phyloP scores from a whole-genome alignment of 2,329 filamentous ascomycete species.

The Ophiostoma ips region DNA sequence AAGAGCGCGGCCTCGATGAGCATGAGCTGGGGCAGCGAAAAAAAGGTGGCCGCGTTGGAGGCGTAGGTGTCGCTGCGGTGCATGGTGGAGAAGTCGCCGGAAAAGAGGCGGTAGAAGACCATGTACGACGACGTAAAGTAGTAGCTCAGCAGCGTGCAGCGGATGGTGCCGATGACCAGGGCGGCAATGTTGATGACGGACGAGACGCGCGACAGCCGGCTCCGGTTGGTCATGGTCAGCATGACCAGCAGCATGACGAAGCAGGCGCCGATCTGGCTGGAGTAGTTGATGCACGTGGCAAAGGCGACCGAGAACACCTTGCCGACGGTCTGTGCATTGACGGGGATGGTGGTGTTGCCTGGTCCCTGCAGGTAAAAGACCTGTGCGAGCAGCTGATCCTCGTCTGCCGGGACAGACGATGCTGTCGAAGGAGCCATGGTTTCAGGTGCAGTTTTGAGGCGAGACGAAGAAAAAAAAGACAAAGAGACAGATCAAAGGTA shows the following conservation, averaged over 20 bases:
- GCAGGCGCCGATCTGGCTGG: constrained; percentile 22
- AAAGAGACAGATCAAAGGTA: too few species aligned
- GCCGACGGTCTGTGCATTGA: constrained; percentile 11
- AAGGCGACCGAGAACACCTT: not conserved
- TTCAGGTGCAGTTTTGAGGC: too few species aligned
- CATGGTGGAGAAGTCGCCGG: constrained; percentile 39
- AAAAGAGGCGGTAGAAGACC: constrained; percentile 46
- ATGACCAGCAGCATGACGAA: constrained; percentile 51
- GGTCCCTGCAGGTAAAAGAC: not conserved
- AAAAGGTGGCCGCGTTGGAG: constrained; percentile 26
- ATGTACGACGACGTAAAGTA: constrained; percentile 48
- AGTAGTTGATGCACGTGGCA: constrained; percentile 13
- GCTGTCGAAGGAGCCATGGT: not conserved
- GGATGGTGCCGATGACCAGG: constrained; percentile 46
- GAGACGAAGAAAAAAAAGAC: too few species aligned
- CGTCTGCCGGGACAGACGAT: not conserved
- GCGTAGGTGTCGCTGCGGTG: constrained; percentile 22
- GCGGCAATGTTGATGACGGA: constrained; percentile 51
- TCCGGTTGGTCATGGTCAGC: constrained; percentile 48
- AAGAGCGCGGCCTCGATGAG: constrained; percentile 33
- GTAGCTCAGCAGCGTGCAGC: constrained; percentile 40
- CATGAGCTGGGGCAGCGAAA: constrained; percentile 31
- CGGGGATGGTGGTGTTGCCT: constrained; percentile 1
- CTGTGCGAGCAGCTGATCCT: not conserved
- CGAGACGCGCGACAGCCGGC: constrained; percentile 49